Percentiles rank a stretch among this genome's conserved stretches.
phyloP scores from a whole-genome alignment of 768 basidiomycete species.

The Pleurotus tuber-regium region DNA sequence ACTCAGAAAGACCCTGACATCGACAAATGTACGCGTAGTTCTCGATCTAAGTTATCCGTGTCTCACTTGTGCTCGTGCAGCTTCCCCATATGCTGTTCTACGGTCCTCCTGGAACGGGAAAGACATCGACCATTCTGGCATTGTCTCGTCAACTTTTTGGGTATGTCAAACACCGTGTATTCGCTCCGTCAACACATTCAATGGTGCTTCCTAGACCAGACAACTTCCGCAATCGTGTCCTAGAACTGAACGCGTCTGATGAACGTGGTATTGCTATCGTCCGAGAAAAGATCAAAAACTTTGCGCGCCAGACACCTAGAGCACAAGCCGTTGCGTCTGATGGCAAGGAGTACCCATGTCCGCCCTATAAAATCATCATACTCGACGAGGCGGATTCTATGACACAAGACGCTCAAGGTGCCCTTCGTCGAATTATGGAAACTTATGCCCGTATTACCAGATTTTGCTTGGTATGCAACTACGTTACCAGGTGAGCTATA shows the following conservation, averaged over 20 bases:
- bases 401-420: constrained; percentile 99
- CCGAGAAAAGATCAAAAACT: constrained; percentile 97
- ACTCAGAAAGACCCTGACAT: constrained; percentile 84
- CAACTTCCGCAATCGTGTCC: constrained; percentile 87
- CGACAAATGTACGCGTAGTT: constrained; percentile 70
- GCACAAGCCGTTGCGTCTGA: constrained; percentile 74
- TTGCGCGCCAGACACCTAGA: constrained; percentile 89
- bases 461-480: constrained; percentile 98
- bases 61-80: constrained; percentile 37
- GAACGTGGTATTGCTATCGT: constrained; percentile 97
- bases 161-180: constrained; percentile 39
- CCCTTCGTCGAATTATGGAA: constrained; percentile 98
- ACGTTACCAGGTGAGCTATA: constrained; percentile 82
- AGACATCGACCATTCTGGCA: constrained; percentile 97
- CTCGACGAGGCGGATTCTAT: constrained; percentile 99
- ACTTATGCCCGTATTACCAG: constrained; percentile 96
- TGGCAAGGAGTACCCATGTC: constrained; percentile 87
- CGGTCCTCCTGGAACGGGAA: constrained; percentile 97
- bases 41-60: background rate
- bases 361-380: constrained; percentile 98
- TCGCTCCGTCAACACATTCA: background rate
- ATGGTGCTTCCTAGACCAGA: constrained; percentile 63
- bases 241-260: constrained; percentile 98
- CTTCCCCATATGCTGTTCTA: constrained; percentile 99
- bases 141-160: constrained; percentile 93